phyloP scores from a whole-genome alignment of 2,329 filamentous ascomycete genomes.

The Xylariaceae sp. region DNA sequence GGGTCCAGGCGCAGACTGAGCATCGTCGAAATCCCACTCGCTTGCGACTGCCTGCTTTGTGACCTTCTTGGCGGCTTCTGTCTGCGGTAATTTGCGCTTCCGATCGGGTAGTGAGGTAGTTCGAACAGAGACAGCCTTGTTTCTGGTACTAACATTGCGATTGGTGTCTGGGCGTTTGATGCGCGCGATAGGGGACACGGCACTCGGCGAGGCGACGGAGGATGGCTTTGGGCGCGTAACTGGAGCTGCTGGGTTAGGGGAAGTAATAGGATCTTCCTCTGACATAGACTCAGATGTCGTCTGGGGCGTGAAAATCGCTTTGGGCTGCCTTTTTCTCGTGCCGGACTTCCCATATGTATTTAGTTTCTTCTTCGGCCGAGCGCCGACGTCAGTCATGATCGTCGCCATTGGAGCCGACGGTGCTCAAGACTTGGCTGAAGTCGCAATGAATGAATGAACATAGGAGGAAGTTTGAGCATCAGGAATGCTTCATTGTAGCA shows the following conservation, averaged over 20 bases:
- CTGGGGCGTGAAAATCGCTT: slow-evolving; percentile 21
- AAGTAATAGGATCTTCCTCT: slow-evolving; percentile 26
- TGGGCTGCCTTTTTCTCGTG: slow-evolving; percentile 25
- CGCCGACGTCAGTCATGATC: slow-evolving; percentile 23
- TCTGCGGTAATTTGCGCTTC: slow-evolving; percentile 32
- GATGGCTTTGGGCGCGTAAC: slow-evolving; percentile 1
- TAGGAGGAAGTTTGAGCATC: neutral
- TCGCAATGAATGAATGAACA: slow-evolving; percentile 1
- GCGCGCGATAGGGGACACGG: slow-evolving; percentile 14
- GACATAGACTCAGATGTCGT: slow-evolving; percentile 28
- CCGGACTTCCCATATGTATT: slow-evolving; percentile 29
- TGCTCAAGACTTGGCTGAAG: slow-evolving; percentile 1
- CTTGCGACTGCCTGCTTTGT: slow-evolving; percentile 16
- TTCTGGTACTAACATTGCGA: slow-evolving; percentile 6
- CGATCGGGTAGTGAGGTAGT: slow-evolving; percentile 20
- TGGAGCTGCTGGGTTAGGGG: slow-evolving; percentile 21
- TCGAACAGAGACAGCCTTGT: slow-evolving; percentile 7
- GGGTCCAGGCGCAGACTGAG: slow-evolving; percentile 14
- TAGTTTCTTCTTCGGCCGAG: slow-evolving; percentile 27
- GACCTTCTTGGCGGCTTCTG: slow-evolving; percentile 23
- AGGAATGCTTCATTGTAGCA: slow-evolving; percentile 24
- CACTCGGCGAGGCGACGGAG: slow-evolving; percentile 19
- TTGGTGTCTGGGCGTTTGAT: slow-evolving; percentile 11
- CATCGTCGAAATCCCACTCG: slow-evolving; percentile 15
- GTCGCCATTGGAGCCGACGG: slow-evolving; percentile 23